Evolutionary conservation across 2,329 filamentous ascomycete genomes (phyloP).

Genomic region (Cephalotrichum gorgonifer): DNA sequence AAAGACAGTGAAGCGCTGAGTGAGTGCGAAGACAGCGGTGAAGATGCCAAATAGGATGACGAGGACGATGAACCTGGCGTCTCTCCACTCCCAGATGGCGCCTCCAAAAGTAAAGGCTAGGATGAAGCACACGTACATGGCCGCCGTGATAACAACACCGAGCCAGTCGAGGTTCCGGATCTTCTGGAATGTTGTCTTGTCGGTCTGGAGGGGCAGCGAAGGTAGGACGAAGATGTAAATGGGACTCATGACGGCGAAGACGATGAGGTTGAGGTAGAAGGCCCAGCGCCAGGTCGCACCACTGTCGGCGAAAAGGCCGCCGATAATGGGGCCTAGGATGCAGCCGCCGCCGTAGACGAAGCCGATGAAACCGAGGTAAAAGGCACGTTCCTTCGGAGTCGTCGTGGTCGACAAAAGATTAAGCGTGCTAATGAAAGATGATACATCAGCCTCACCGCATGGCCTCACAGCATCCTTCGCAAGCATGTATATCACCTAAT

Average conservation of each 20-base stretch:
- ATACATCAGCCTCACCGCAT: neutral
- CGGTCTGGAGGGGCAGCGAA: slow-evolving; percentile 8
- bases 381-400: neutral
- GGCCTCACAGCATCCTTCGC: too few species aligned
- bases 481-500: too few species aligned
- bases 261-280: slow-evolving; percentile 36
- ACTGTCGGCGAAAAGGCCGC: slow-evolving; percentile 27
- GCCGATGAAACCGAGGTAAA: slow-evolving; percentile 9
- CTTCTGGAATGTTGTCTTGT: slow-evolving; percentile 16
- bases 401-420: neutral
- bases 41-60: slow-evolving; percentile 25
- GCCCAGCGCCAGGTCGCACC: slow-evolving; percentile 29
- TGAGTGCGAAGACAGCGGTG: slow-evolving; percentile 23
- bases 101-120: slow-evolving; percentile 41
- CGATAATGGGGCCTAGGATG: slow-evolving; percentile 35
- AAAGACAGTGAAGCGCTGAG: slow-evolving; percentile 28
- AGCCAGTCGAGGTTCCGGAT: slow-evolving; percentile 29
- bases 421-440: neutral
- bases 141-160: slow-evolving; percentile 29
- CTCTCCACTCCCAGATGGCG: slow-evolving; percentile 31
- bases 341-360: slow-evolving; percentile 31
- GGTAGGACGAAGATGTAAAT: slow-evolving; percentile 18
- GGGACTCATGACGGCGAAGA: slow-evolving; percentile 23
- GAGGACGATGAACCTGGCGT: slow-evolving; percentile 25
- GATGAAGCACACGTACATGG: slow-evolving; percentile 25